Evolutionary conservation across 495 filamentous ascomycete species (phyloP).

Genomic region (Podospora sp.): DNA sequence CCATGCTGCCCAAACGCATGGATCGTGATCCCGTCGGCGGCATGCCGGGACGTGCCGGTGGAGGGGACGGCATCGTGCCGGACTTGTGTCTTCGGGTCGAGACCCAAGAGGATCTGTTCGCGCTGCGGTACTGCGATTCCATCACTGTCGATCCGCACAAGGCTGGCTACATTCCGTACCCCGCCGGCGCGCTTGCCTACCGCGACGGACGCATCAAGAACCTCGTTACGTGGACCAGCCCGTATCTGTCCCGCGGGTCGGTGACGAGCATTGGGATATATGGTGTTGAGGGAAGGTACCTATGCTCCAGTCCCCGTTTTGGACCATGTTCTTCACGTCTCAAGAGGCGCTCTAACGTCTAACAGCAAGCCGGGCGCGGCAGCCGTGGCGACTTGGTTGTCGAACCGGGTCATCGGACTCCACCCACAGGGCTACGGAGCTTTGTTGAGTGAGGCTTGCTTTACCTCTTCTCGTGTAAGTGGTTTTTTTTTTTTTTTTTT

Average conservation of each 20-base stretch:
- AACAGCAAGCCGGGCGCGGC: conserved; percentile 49
- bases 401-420: conserved; percentile 45
- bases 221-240: conserved; percentile 53
- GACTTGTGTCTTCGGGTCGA: conserved; percentile 34
- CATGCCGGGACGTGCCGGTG: not conserved
- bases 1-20: conserved; percentile 41
- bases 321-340: too few species aligned
- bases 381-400: conserved; percentile 47
- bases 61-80: conserved; percentile 37
- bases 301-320: too few species aligned
- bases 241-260: conserved; percentile 39
- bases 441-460: conserved; percentile 44
- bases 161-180: conserved; percentile 52
- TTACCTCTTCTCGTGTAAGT: conserved; percentile 40
- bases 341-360: too few species aligned
- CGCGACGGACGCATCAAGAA: conserved; percentile 49
- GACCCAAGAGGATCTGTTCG: conserved; percentile 43
- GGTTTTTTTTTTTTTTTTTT: not conserved
- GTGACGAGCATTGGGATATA: conserved; percentile 43
- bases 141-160: conserved; percentile 56
- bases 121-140: conserved; percentile 41
- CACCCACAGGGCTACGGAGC: conserved; percentile 41
- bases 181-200: conserved; percentile 50
- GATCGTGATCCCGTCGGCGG: not conserved
- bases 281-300: conserved; percentile 51